Base-by-base conservation (phyloP, 768 basidiomycete species). In the Pilatotrama ljubarskyi region DNA sequence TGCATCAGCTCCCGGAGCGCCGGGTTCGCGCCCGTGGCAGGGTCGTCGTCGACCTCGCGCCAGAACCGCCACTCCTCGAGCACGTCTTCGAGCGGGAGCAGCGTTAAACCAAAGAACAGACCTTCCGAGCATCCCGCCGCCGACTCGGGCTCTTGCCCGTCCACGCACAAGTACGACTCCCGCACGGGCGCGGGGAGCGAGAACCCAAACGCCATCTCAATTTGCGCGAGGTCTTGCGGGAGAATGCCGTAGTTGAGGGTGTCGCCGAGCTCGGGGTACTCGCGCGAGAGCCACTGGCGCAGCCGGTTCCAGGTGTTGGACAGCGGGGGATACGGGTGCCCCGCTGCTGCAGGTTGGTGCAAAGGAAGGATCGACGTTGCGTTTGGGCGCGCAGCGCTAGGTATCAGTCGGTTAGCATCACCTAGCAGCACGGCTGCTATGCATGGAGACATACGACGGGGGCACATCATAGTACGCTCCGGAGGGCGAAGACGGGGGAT, bases 51-150 rank as follows among this genome's bases (percentile, higher is more conserved):
- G 36, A 98, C 92, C 68, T 91, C 88, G 62, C 96, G 79, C 96
- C 97, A 98, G 70, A 97, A 98, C 36, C 82, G 79, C 95, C 96
- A 99, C 75, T 99, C 97, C 58, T 94, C 88, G 43, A 95, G 78
- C 25, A 97, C 93, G 66, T 93, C 90, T 69, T 99, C 97, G 44
- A 98, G 80, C 13, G 94, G 92, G 18, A 99, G 77, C 37, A 97
- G 81, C n/a, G 87, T 89, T 18, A 99, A 76, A n/a, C 97, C 97
- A 69, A 94, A 98, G 74, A 99, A 93, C 29, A 99, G 80, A 35
- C 97, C 97, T 58, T 93, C 90, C 9, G 91, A 82, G 68, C 91
- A 94, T 13, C 90, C 91, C 41, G 90, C 91, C 26, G 91, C 79
- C 14, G 91, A 91, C 74, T 94, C 91, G 18, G 91, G 84, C 71